These are phyloP conservation scores for Przewalskia tangutica DNA, from an alignment of 257 asterid genomes.

Conservation along the genomic window DNA sequence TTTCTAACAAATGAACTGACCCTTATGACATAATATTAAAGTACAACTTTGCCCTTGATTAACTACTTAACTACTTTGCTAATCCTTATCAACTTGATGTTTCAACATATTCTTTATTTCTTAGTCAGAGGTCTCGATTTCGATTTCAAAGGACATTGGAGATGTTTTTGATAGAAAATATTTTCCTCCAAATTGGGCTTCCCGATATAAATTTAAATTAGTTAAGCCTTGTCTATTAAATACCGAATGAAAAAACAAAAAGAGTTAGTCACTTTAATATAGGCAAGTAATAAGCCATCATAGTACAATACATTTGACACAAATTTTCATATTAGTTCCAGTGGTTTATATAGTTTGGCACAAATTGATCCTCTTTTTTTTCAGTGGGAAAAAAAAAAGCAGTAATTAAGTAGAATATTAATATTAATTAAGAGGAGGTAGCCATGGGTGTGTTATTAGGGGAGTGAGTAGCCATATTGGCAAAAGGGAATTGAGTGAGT, in stretches of 20 bases:
- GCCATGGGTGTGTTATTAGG: background rate
- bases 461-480: background rate
- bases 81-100: too few relatives aligned
- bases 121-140: background rate
- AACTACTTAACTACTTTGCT: too few relatives aligned
- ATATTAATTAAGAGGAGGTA: background rate
- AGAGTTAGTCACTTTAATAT: background rate
- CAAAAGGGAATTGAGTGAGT: conserved; percentile 1
- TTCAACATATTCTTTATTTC: too few relatives aligned
- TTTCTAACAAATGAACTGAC: too few relatives aligned
- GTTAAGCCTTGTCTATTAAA: background rate
- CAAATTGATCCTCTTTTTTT: background rate
- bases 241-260: too few relatives aligned
- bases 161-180: background rate
- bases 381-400: background rate
- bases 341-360: too few relatives aligned
- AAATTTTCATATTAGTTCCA: too few relatives aligned
- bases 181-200: accelerated
- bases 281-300: background rate
- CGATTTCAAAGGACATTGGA: too few relatives aligned
- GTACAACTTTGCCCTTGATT: too few relatives aligned
- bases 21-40: too few relatives aligned
- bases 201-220: accelerated
- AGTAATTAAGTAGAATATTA: background rate
- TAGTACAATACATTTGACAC: background rate